These are phyloP conservation scores for Turnera subulata DNA, from an alignment of 345 rosid genomes.

Conservation along the genomic window DNA sequence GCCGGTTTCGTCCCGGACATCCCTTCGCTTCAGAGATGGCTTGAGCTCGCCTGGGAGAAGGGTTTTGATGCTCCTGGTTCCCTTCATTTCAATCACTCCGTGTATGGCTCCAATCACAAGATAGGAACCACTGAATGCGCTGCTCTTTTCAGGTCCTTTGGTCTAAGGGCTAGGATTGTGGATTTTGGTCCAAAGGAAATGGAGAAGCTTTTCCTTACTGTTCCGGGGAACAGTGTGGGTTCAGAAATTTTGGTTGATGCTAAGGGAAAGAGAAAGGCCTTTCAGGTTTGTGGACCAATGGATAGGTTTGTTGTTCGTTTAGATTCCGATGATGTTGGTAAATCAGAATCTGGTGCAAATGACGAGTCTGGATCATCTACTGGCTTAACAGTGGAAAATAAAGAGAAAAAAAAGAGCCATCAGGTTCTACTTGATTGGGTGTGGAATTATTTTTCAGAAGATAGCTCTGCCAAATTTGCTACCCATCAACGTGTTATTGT, in stretches of 20 bases:
- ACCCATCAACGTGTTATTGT: constrained; percentile 31
- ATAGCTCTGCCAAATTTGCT: constrained; percentile 25
- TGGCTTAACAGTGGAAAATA: constrained; percentile 1
- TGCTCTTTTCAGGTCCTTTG: constrained; percentile 69
- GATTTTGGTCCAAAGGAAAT: constrained; percentile 68
- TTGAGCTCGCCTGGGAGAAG: constrained; percentile 75
- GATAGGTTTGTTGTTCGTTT: constrained; percentile 44
- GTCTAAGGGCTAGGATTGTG: constrained; percentile 63
- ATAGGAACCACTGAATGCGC: constrained; percentile 82
- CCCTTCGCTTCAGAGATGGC: constrained; percentile 64
- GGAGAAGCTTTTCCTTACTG: constrained; percentile 48
- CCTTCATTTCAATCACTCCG: constrained; percentile 43
- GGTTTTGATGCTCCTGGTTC: constrained; percentile 71
- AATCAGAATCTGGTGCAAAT: not conserved
- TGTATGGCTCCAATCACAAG: constrained; percentile 51
- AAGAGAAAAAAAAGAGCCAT: constrained; percentile 21
- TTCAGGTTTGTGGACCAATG: constrained; percentile 57
- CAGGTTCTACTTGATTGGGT: constrained; percentile 68
- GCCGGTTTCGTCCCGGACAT: constrained; percentile 71
- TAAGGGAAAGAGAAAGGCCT: constrained; percentile 30
- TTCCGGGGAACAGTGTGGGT: constrained; percentile 52
- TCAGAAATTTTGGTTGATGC: constrained; percentile 6
- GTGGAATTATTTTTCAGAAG: constrained; percentile 69
- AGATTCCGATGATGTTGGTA: constrained; percentile 14
- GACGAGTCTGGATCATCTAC: constrained; percentile 10